A percentile compares a stretch with the other conserved stretches of the same genome.
phyloP scores from a whole-genome alignment of 2,329 filamentous ascomycete species.

The Colletotrichum melonis region DNA sequence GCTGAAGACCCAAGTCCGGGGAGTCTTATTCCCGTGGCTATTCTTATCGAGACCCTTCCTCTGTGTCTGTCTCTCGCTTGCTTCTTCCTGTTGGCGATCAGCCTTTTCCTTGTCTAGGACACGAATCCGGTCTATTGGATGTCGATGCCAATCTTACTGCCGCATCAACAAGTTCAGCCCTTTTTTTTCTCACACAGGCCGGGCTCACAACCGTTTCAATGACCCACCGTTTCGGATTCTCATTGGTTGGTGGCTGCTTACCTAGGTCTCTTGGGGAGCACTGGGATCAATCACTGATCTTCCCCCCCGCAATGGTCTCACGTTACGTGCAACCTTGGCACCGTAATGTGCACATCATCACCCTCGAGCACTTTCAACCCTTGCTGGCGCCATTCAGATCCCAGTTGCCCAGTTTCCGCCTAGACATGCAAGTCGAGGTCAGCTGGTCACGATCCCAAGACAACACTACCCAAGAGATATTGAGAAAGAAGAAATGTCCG shows the following conservation, averaged over 20 bases:
- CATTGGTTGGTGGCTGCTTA: background rate
- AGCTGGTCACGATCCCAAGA: constrained; percentile 18
- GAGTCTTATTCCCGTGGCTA: background rate
- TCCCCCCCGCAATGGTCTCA: background rate
- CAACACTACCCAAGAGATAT: background rate
- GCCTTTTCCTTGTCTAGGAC: background rate
- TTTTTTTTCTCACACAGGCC: background rate
- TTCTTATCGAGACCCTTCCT: background rate
- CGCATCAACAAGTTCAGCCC: background rate
- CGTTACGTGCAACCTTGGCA: constrained; percentile 1
- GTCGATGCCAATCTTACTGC: background rate
- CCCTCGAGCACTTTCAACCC: constrained; percentile 5
- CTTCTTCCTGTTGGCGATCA: background rate
- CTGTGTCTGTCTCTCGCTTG: background rate
- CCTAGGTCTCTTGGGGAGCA: background rate
- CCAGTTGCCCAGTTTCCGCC: constrained; percentile 3
- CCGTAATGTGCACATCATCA: constrained; percentile 27
- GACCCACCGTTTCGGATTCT: background rate
- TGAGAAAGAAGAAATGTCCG: background rate
- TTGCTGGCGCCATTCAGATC: background rate
- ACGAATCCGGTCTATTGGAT: background rate
- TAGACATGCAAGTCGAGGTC: constrained; percentile 28
- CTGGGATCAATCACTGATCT: too few relatives aligned
- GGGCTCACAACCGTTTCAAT: too few relatives aligned
- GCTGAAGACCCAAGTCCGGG: background rate